These are phyloP conservation scores for Clarireedia sp. DNA, from an alignment of 2,329 filamentous ascomycete species.

Conservation along the genomic window DNA sequence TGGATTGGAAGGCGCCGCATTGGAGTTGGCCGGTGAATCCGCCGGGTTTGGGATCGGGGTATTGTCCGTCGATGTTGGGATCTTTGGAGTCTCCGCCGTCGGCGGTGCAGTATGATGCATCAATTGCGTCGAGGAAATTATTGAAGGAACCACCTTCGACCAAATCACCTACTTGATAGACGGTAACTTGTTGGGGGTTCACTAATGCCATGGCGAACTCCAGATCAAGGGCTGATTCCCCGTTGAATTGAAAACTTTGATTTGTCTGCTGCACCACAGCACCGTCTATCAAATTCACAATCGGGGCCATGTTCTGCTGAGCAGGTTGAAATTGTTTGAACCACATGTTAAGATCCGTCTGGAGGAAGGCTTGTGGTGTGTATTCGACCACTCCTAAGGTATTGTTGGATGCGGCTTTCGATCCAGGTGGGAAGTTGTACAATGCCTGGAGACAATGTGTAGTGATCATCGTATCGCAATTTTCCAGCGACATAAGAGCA, in stretches of 20 bases:
- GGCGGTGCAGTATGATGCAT: slow-evolving; percentile 39
- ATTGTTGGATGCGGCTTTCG: slow-evolving; percentile 34
- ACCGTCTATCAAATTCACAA: slow-evolving; percentile 30
- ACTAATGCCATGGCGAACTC: slow-evolving; percentile 41
- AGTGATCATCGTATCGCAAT: slow-evolving; percentile 48
- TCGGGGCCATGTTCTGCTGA: slow-evolving; percentile 35
- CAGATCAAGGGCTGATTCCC: slow-evolving; percentile 32
- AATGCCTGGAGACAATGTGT: slow-evolving; percentile 47
- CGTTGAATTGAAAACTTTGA: slow-evolving; percentile 35
- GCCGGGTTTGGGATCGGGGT: slow-evolving; percentile 26
- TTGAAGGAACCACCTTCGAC: slow-evolving; percentile 23
- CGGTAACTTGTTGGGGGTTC: slow-evolving; percentile 41
- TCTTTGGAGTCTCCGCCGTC: slow-evolving; percentile 34
- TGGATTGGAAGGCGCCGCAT: slow-evolving; percentile 38
- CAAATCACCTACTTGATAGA: slow-evolving; percentile 40
- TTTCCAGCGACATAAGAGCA: slow-evolving; percentile 21
- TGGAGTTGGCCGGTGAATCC: slow-evolving; percentile 35
- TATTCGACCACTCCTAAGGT: slow-evolving; percentile 48
- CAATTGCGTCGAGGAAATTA: slow-evolving; percentile 34
- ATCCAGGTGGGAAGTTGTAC: slow-evolving; percentile 38
- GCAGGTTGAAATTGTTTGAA: slow-evolving; percentile 38
- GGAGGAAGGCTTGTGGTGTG: slow-evolving; percentile 44
- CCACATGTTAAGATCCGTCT: slow-evolving; percentile 41
- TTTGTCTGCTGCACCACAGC: slow-evolving; percentile 31
- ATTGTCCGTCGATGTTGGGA: slow-evolving; percentile 31